Evolutionary conservation across 805 yeast species (phyloP), one percentile per base, ranked within the genome.

Genomic region (Myxozyma udenii): DNA sequence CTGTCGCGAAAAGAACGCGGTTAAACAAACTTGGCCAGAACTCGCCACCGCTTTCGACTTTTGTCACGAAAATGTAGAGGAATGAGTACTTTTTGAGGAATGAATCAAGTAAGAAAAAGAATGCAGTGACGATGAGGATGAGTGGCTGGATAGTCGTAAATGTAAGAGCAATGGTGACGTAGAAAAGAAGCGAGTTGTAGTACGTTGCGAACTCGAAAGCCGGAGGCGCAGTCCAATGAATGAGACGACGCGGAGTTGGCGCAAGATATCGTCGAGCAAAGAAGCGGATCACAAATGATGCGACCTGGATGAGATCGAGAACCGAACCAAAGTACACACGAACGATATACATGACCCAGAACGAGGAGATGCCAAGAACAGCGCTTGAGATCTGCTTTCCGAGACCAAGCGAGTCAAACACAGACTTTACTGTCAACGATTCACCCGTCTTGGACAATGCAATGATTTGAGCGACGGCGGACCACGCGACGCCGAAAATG

Each of bases 311-410:
- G 5, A 69, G 51, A 42, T 63, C 67, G 3, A 68, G 46, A 21
- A 66, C 52, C 5, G 67, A 19, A 12, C 56, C 71, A 12, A 70
- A 32, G 28, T 66, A 60, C 12, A 65, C 66, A 19, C 68, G 61
- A 18, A 71, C 46, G 3, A 70, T 50, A 54, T 70, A 71, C 69
- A 70, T 65, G 24, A 71, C 71, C 74, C 74, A 71, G 59, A 71
- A 71, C 6, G 72, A 66, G 4, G 74, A 68, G 19, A 71, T 62
- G 41, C 65, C 64, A 39, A 71, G 65, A 35, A 71, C 63, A 4
- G 74, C 68, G 2, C 66, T 63, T 1, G 73, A 61, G 7, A 68
- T 54, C 21, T 71, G 70, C 24, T 61, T 55, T 2, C 65, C 66
- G 7, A 71, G 56, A 3, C 57, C 59, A 12, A 70, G 61, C 11